Percentiles rank a stretch among this genome's conserved stretches.
phyloP scores from a whole-genome alignment of 2,329 filamentous ascomycete genomes.

The Cryphonectria japonica region DNA sequence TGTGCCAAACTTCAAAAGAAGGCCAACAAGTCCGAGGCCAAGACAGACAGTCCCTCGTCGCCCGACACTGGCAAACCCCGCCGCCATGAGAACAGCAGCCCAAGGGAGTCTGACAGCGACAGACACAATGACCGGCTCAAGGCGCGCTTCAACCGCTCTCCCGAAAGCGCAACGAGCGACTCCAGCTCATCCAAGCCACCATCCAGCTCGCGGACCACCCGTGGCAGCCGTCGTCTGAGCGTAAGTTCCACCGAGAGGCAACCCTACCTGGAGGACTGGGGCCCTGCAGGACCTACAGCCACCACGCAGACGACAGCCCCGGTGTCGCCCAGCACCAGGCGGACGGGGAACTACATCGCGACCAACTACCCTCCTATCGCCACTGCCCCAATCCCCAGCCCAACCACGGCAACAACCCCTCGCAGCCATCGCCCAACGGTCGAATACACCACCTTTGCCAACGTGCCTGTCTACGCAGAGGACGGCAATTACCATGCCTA shows the following conservation, averaged over 20 bases:
- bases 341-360: conserved; percentile 16
- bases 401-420: conserved; percentile 22
- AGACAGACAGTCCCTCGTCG: conserved; percentile 29
- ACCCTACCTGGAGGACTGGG: conserved; percentile 22
- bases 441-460: conserved; percentile 11
- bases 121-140: conserved; percentile 36
- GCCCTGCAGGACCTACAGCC: conserved; percentile 3
- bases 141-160: conserved; percentile 37
- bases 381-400: conserved; percentile 11
- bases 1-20: conserved; percentile 32
- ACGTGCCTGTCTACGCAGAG: conserved; percentile 10
- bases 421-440: conserved; percentile 26
- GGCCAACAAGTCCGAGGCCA: conserved; percentile 33
- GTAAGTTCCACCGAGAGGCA: conserved; percentile 9
- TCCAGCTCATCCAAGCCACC: conserved; percentile 29
- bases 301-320: conserved; percentile 7
- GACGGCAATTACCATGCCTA: conserved; percentile 25
- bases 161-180: conserved; percentile 37
- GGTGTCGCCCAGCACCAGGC: conserved; percentile 3
- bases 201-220: conserved; percentile 20
- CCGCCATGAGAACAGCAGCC: conserved; percentile 35
- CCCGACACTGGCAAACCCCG: conserved; percentile 34
- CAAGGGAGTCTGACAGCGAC: conserved; percentile 33
- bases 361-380: conserved; percentile 8
- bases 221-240: conserved; percentile 18